Conservation (phyloP, 805 yeast species). For the Suhomyces vadensis region DNA sequence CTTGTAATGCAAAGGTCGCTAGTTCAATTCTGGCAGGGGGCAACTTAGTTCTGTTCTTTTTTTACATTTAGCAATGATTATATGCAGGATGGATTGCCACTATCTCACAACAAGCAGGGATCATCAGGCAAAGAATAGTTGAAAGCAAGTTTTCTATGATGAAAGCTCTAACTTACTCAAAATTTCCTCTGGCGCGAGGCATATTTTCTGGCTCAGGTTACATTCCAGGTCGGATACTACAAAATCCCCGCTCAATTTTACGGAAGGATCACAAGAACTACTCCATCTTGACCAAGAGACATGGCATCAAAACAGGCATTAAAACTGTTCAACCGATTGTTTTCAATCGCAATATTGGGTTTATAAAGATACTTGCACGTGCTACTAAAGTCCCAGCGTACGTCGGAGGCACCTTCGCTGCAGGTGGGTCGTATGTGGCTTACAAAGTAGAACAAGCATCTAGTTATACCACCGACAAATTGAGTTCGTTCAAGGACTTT, state of each 20-base stretch:
- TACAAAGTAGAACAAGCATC: constrained; percentile 91
- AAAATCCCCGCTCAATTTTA: not conserved
- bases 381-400: constrained; percentile 71
- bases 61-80: not conserved
- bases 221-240: not conserved
- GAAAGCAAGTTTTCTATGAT: not conserved
- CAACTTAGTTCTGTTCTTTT: constrained; percentile 15
- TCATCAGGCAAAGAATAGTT: not conserved
- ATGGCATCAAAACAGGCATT: not conserved
- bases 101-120: constrained; percentile 1
- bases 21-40: constrained; percentile 41
- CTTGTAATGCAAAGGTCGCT: constrained; percentile 82
- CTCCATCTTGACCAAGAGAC: not conserved
- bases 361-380: constrained; percentile 51
- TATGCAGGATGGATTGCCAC: constrained; percentile 4
- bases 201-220: not conserved
- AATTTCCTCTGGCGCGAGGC: not conserved
- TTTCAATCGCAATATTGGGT: constrained; percentile 32
- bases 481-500: constrained; percentile 61
- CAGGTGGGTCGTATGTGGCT: constrained; percentile 90
- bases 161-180: not conserved
- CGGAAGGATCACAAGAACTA: not conserved
- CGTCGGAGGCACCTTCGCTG: constrained; percentile 88
- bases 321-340: not conserved
- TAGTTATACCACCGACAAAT: constrained; percentile 63